Evolutionary conservation across 176 grass and related monocot species (phyloP), one percentile per base, ranked within the genome.

Genomic region (Coix lacrymajobi): DNA sequence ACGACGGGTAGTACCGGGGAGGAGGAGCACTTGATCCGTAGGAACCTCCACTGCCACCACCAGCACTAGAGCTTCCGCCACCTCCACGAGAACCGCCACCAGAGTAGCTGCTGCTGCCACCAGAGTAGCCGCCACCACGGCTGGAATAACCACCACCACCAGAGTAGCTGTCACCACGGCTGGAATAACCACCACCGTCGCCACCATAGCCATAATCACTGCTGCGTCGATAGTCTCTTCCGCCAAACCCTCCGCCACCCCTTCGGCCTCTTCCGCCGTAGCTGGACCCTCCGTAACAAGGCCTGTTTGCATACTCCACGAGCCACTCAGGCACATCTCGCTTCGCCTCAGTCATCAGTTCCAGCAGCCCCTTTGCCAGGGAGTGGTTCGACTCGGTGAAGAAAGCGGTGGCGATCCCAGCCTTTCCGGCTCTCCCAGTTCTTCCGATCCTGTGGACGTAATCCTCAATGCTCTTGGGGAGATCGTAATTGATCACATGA

Each of bases 401-500:
- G 70, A 97, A 94, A 24, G 92, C 95, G 0, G 95, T 97, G 70
- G 95, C 92, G 0, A 44, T 37, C 25, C 95, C 95, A 3, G 90
- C 69, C 82, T 94, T 97, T 13, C 95, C 95, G 10, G 93, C 93
- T 71, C 93, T 78, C n/a, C 93, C 93, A 17, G 92, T 97, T 80
- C 95, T 92, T 45, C 95, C 88, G 26, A 94, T 97, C 76, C 95
- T 81, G 64, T 97, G 92, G 80, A 97, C 90, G 5, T 97, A 94
- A 8, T 90, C 85, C 36, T 92, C 92, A 6, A 94, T 84, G 64
- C 84, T 91, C 69, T 91, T 97, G 5, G 95, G 95, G 30, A 94
- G 84, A 31, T 94, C 92, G 14, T 87, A 97, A 79, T 97, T 94
- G 64, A 94, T 94, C 34, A 97, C 92, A 79, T 94, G 95, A 39